These are phyloP conservation scores for Aspergillus sp. DNA, from an alignment of 2,329 filamentous ascomycete species.

Conservation along the genomic window DNA sequence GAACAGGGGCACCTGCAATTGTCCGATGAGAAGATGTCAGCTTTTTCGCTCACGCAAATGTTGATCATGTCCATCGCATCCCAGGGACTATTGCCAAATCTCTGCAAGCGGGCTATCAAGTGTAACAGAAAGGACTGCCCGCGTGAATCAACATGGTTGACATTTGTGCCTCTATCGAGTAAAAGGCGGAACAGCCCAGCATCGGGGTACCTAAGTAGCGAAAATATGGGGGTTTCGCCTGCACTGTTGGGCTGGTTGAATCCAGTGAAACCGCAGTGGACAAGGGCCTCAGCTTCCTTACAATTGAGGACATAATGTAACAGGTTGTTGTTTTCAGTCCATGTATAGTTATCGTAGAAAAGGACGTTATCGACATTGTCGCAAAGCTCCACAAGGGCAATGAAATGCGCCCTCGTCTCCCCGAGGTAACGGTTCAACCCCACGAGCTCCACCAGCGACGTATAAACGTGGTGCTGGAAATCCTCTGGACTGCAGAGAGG, in stretches of 20 bases:
- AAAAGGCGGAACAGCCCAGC: not conserved
- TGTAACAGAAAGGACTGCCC: not conserved
- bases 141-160: not conserved
- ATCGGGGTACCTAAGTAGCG: too few species aligned
- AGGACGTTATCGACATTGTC: not conserved
- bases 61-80: not conserved
- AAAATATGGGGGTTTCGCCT: not conserved
- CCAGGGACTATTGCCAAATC: accelerated
- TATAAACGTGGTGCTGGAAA: not conserved
- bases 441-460: not conserved
- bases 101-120: accelerated
- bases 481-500: not conserved
- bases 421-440: accelerated
- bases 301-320: not conserved
- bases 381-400: not conserved
- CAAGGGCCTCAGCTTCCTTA: not conserved
- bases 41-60: not conserved
- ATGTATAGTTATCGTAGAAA: not conserved
- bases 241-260: not conserved
- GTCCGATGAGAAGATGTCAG: not conserved
- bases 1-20: not conserved
- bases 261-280: not conserved
- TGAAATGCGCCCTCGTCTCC: not conserved
- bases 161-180: not conserved
- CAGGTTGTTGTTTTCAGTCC: not conserved